Percentiles rank a stretch among this genome's conserved stretches.
Conservation (phyloP, 2,329 filamentous ascomycete species). For the Phaeosphaeria sp. region DNA sequence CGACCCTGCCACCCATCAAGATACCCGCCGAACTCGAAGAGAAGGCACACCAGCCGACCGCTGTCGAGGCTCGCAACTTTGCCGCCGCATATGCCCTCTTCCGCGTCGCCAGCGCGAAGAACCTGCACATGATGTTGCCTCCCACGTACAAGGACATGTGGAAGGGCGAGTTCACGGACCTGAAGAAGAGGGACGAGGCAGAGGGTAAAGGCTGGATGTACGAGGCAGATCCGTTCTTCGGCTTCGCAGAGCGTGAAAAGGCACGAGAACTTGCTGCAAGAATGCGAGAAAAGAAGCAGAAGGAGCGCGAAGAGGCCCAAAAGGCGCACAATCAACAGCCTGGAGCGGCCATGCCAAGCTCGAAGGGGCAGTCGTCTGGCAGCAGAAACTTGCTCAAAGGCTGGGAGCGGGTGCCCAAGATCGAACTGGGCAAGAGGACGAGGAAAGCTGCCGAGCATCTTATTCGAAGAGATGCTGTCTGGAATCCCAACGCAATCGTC, state of each 20-base stretch:
- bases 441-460: constrained; percentile 80
- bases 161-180: constrained; percentile 82
- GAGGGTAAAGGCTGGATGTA: constrained; percentile 87
- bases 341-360: constrained; percentile 36
- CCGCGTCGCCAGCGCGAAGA: constrained; percentile 92
- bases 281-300: constrained; percentile 71
- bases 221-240: constrained; percentile 90
- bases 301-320: constrained; percentile 63
- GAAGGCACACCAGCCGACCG: constrained; percentile 76
- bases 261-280: constrained; percentile 78
- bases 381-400: constrained; percentile 65
- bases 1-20: constrained; percentile 79
- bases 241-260: constrained; percentile 79
- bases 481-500: constrained; percentile 81
- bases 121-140: constrained; percentile 91
- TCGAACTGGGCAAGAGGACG: constrained; percentile 88
- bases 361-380: constrained; percentile 39
- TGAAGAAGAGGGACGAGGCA: constrained; percentile 82
- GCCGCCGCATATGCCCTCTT: constrained; percentile 92
- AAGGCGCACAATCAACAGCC: constrained; percentile 65
- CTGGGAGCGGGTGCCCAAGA: constrained; percentile 85
- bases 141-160: constrained; percentile 88
- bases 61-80: constrained; percentile 91
- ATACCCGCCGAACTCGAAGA: constrained; percentile 79
- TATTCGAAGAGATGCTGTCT: constrained; percentile 78